Evolutionary conservation across 129 eudicot genomes (phyloP).

Genomic region (Escallonia rubra): DNA sequence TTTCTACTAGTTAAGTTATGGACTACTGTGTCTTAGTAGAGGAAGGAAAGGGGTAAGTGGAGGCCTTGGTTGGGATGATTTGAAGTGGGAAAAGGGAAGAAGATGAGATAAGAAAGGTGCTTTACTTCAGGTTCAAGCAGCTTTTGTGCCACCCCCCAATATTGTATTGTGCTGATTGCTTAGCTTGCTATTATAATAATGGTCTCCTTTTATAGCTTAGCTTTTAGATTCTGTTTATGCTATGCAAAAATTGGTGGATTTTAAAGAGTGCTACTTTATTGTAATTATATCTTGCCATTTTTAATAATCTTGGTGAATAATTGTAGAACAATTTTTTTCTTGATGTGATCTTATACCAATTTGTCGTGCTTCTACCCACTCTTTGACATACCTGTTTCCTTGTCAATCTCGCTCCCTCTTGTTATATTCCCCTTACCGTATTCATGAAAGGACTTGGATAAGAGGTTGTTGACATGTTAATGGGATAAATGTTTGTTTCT

Average conservation of each 20-base stretch:
- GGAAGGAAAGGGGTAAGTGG: constrained; percentile 6
- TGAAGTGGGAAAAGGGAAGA: constrained; percentile 20
- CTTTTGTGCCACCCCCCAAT: constrained; percentile 8
- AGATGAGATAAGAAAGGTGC: constrained; percentile 20
- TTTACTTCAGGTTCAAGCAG: constrained; percentile 75
- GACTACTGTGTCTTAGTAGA: background rate
- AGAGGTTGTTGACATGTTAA: too few species aligned
- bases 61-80: constrained; percentile 13
- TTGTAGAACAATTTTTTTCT: too few species aligned
- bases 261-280: too few species aligned
- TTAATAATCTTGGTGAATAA: background rate
- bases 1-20: constrained; percentile 1
- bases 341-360: too few species aligned
- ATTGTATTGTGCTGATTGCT: constrained; percentile 18
- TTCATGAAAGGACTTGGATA: too few species aligned
- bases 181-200: constrained; percentile 4
- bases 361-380: too few species aligned
- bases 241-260: background rate
- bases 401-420: too few species aligned
- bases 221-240: constrained; percentile 11
- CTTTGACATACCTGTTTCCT: too few species aligned
- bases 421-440: too few species aligned
- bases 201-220: background rate
- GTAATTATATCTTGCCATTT: background rate
- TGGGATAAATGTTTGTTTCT: too few species aligned